These are phyloP conservation scores for Candida sithepensis DNA, from an alignment of 805 yeast genomes.

Conservation along the genomic window DNA sequence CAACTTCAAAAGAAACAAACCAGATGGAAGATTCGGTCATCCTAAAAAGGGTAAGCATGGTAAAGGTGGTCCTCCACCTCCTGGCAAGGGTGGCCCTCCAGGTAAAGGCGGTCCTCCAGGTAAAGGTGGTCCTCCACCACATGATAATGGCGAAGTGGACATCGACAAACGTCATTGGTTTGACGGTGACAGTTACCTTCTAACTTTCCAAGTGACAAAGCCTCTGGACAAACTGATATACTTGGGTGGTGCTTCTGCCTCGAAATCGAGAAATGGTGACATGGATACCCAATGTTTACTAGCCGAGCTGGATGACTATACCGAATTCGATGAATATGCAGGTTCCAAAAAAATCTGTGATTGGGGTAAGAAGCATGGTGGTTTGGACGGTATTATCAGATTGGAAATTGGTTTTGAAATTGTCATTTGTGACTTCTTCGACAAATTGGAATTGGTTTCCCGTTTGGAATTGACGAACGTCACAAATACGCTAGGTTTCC, in stretches of 20 bases:
- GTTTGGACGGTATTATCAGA: conserved; percentile 54
- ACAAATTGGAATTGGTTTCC: conserved; percentile 43
- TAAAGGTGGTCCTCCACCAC: background rate
- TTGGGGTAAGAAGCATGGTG: conserved; percentile 48
- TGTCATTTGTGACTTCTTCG: conserved; percentile 55
- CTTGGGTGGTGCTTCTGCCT: conserved; percentile 71
- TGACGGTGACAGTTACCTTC: conserved; percentile 17
- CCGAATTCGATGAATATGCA: conserved; percentile 36
- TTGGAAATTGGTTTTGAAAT: conserved; percentile 61
- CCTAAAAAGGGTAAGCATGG: conserved; percentile 4
- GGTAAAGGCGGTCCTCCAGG: conserved; percentile 9
- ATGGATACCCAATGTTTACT: conserved; percentile 55
- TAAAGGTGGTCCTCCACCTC: conserved; percentile 1
- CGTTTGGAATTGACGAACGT: conserved; percentile 38
- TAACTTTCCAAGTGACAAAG: conserved; percentile 44
- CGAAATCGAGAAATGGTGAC: conserved; percentile 52
- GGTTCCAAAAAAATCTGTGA: conserved; percentile 50
- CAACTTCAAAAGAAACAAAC: conserved; percentile 18
- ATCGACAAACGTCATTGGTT: background rate
- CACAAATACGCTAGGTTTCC: conserved; percentile 37
- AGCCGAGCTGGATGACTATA: conserved; percentile 31
- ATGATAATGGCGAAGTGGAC: no score
- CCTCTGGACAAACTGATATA: conserved; percentile 48
- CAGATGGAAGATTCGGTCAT: conserved; percentile 3
- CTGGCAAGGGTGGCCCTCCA: conserved; percentile 7